These are phyloP conservation scores for Babesia bovis DNA, from an alignment of 169 alveolate species.

Conservation along the genomic window DNA sequence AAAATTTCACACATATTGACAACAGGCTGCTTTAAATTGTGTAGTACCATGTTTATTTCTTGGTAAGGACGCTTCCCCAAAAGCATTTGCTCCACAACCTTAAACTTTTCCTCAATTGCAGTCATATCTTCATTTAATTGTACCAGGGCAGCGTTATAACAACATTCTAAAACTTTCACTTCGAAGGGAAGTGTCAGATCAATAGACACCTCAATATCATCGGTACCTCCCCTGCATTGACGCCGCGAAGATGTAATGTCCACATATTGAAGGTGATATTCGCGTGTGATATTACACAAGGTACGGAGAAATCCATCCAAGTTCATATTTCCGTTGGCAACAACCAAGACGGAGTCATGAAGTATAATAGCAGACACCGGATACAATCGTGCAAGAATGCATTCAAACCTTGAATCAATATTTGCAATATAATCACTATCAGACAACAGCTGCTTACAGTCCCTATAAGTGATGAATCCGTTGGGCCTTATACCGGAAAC, in stretches of 20 bases:
- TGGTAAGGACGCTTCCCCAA: conserved; percentile 56
- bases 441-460: conserved; percentile 81
- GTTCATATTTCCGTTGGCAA: conserved; percentile 57
- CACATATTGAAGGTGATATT: conserved; percentile 21
- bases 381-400: conserved; percentile 77
- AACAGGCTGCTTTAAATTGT: conserved; percentile 80
- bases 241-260: background rate
- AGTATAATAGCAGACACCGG: conserved; percentile 67
- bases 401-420: conserved; percentile 78
- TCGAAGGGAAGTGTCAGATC: conserved; percentile 73
- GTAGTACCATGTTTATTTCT: conserved; percentile 72
- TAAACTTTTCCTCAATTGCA: conserved; percentile 22
- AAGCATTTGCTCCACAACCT: conserved; percentile 52
- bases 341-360: conserved; percentile 56
- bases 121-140: conserved; percentile 66
- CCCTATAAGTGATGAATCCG: conserved; percentile 82
- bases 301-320: conserved; percentile 70
- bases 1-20: conserved; percentile 38
- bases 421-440: conserved; percentile 80
- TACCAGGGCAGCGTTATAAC: conserved; percentile 76
- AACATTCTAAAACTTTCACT: conserved; percentile 80
- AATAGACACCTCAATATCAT: conserved; percentile 17
- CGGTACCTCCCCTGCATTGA: background rate
- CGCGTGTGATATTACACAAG: conserved; percentile 69
- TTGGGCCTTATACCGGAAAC: conserved; percentile 2